A percentile compares a stretch with the other conserved stretches of the same genome.
Evolutionary conservation across 208 protist genomes (phyloP).

Genomic region (Porcisia hertigi): DNA sequence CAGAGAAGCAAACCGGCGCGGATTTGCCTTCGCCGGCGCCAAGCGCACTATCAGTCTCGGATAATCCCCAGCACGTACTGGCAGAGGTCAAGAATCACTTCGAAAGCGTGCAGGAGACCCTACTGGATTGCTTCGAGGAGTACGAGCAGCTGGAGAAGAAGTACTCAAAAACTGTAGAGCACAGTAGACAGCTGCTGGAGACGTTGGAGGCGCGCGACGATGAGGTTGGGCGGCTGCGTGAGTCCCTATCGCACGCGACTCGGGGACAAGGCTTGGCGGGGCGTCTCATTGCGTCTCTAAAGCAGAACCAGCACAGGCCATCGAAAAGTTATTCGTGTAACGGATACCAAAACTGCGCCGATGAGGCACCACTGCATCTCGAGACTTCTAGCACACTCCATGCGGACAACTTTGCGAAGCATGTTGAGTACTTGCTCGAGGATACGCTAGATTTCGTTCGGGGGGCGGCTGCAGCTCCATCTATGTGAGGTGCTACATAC

Average conservation of each 20-base stretch:
- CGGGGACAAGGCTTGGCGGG: background rate
- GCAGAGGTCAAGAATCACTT: constrained; percentile 32
- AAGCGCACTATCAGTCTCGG: background rate
- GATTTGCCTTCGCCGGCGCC: background rate
- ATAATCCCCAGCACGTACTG: constrained; percentile 6
- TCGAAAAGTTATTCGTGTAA: background rate
- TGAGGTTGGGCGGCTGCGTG: constrained; percentile 18
- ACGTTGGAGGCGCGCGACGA: constrained; percentile 24
- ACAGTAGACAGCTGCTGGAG: constrained; percentile 28
- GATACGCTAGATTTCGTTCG: constrained; percentile 30
- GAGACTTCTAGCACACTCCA: background rate
- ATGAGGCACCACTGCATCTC: background rate
- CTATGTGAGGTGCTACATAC: constrained; percentile 1
- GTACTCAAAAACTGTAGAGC: constrained; percentile 31
- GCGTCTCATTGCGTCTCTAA: background rate
- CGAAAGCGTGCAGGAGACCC: constrained; percentile 19
- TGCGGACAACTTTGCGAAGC: background rate
- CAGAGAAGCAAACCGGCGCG: background rate
- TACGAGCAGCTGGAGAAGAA: constrained; percentile 35
- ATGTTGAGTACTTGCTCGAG: constrained; percentile 18
- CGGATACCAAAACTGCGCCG: background rate
- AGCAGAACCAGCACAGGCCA: background rate
- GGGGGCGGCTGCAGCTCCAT: constrained; percentile 10
- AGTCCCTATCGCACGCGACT: constrained; percentile 6
- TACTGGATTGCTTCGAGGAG: constrained; percentile 32